These are phyloP conservation scores for Acer negundo DNA, from an alignment of 345 rosid species.

Conservation along the genomic window DNA sequence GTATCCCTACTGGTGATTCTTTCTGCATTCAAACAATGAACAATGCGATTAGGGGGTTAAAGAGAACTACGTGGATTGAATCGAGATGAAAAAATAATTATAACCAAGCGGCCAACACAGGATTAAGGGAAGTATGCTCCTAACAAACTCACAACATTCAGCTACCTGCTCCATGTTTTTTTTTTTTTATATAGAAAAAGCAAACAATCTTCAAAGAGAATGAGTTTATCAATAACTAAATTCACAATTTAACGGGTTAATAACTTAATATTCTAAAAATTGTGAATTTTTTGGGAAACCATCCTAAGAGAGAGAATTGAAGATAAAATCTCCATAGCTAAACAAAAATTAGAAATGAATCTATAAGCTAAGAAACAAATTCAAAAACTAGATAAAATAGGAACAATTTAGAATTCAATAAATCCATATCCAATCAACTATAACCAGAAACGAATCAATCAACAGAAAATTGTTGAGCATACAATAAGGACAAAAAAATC, in stretches of 20 bases:
- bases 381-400: not conserved
- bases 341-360: not conserved
- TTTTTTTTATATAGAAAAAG: not conserved
- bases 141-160: not conserved
- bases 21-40: constrained; percentile 37
- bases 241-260: not conserved
- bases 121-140: not conserved
- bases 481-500: not conserved
- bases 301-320: not conserved
- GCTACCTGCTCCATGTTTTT: not conserved
- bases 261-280: too few species aligned
- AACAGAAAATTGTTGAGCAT: not conserved
- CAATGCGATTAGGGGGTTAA: not conserved
- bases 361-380: not conserved
- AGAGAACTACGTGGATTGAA: not conserved
- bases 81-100: not conserved
- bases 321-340: not conserved
- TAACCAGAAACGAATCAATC: too few species aligned
- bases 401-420: too few species aligned
- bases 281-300: too few species aligned
- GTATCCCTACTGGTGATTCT: constrained; percentile 49
- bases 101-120: not conserved
- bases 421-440: too few species aligned
- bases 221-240: not conserved
- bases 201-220: not conserved